Evolutionary conservation across 139 green algal genomes (phyloP), one percentile per base, ranked within the genome.

Genomic region (Trebouxia sp.): DNA sequence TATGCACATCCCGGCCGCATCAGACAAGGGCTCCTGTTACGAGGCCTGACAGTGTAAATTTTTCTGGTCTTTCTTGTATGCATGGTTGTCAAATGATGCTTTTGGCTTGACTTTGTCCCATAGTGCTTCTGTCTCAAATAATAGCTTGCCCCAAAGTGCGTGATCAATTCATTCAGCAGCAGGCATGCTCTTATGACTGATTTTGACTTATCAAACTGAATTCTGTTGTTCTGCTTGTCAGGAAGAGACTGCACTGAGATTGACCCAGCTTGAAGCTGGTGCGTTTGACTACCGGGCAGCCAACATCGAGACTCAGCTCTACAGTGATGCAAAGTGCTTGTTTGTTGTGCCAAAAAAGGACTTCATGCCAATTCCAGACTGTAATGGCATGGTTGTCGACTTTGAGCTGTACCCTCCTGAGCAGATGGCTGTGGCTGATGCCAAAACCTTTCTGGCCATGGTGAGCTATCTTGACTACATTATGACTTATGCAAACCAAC

Each of bases 241-340:
- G 82, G 90, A 97, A 50, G 93, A 97, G 80, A 91, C 92, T n/a
- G 93, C 88, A 11, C 75, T 88, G 70, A 80, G 93, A 50, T 84
- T 97, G 6, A 88, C 80, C 12, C 50, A 83, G 37, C 24, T 48
- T 1, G 76, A 77, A 26, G 87, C 89, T 1, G 87, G 88, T 0
- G 79, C 79, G 6, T 67, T 80, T 1, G 90, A 97, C 83, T 98
- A 94, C 87, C 85, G 94, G 0, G 92, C 90, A 5, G 96, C 96
- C 87, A 97, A 88, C 82, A 32, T 98, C 28, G 83, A 91, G 12
- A 87, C 90, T 32, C 86, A 91, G 20, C 95, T 92, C 81, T 97
- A 94, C 86, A 90, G 80, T 37, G 72, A 41, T 11, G 69, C 69
- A 11, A 37, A 20, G 26, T 39, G 10, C 24, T 39, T 77, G 10